phyloP scores from a whole-genome alignment of 768 basidiomycete genomes.

The Clathrus columnatus region DNA sequence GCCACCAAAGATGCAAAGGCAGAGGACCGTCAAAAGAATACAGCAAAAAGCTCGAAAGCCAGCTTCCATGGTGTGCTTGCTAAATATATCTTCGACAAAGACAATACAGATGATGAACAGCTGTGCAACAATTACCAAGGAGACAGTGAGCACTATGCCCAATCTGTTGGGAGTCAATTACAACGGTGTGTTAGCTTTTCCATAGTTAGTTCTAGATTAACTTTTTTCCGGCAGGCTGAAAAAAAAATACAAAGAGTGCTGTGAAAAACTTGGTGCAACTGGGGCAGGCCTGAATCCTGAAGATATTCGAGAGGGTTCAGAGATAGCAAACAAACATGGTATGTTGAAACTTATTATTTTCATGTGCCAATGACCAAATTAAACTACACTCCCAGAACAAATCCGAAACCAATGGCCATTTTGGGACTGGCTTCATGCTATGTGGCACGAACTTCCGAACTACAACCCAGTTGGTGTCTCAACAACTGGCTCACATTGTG shows the following conservation, averaged over 20 bases:
- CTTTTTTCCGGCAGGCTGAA: no score
- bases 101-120: slow-evolving; percentile 6
- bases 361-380: background rate
- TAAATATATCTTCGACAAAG: slow-evolving; percentile 17
- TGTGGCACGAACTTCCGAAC: slow-evolving; percentile 24
- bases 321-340: background rate
- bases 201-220: no score
- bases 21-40: slow-evolving; percentile 14
- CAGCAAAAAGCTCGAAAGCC: slow-evolving; percentile 16
- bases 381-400: background rate
- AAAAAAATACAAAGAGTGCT: background rate
- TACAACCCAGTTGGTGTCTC: slow-evolving; percentile 20
- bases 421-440: slow-evolving; percentile 23
- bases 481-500: background rate
- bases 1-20: slow-evolving; percentile 20
- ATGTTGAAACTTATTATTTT: background rate
- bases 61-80: slow-evolving; percentile 17
- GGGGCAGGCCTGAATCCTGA: background rate
- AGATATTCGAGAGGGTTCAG: background rate
- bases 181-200: slow-evolving; percentile 10
- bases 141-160: background rate
- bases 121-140: background rate
- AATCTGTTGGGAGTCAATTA: background rate
- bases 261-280: background rate
- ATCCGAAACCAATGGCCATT: slow-evolving; percentile 19